Percentiles rank a stretch among this genome's conserved stretches.
Evolutionary conservation across 1,139 yeast genomes (phyloP).

Genomic region (Kodamaea derodonti): DNA sequence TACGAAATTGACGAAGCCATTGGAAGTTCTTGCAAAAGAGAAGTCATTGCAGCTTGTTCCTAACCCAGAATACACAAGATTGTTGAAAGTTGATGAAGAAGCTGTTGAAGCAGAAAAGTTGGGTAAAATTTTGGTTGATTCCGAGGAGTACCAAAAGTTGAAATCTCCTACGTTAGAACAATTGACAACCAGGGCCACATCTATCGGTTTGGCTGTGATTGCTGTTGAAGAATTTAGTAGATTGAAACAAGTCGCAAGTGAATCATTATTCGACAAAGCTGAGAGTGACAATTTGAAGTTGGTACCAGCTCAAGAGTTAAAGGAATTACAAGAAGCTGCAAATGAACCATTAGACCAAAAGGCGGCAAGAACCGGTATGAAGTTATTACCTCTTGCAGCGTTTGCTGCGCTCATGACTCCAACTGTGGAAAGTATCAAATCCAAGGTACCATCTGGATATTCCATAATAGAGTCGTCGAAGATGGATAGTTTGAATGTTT

Average conservation of each 20-base stretch:
- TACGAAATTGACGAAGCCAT: constrained; percentile 19
- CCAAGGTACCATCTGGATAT: constrained; percentile 15
- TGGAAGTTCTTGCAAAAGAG: constrained; percentile 13
- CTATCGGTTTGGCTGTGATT: constrained; percentile 13
- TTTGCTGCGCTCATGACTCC: constrained; percentile 12
- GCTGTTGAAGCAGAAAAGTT: constrained; percentile 11
- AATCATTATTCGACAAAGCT: constrained; percentile 15
- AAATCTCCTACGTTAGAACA: constrained; percentile 12
- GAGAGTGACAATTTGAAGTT: constrained; percentile 9
- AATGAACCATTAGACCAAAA: constrained; percentile 3
- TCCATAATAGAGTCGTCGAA: constrained; percentile 6
- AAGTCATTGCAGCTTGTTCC: constrained; percentile 8
- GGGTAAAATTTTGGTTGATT: constrained; percentile 14
- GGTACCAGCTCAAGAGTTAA: constrained; percentile 13
- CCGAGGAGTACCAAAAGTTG: constrained; percentile 9
- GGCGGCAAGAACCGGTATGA: constrained; percentile 6
- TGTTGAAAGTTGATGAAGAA: constrained; percentile 1
- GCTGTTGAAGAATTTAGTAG: constrained; percentile 10
- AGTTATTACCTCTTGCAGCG: neutral
- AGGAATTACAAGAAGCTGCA: constrained; percentile 2
- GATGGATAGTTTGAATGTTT: constrained; percentile 5
- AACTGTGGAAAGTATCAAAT: constrained; percentile 17
- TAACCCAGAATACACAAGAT: constrained; percentile 3
- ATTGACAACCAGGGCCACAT: constrained; percentile 8
- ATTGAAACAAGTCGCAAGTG: constrained; percentile 10